phyloP scores from a whole-genome alignment of 2,329 filamentous ascomycete genomes.

The Phoma sp. region DNA sequence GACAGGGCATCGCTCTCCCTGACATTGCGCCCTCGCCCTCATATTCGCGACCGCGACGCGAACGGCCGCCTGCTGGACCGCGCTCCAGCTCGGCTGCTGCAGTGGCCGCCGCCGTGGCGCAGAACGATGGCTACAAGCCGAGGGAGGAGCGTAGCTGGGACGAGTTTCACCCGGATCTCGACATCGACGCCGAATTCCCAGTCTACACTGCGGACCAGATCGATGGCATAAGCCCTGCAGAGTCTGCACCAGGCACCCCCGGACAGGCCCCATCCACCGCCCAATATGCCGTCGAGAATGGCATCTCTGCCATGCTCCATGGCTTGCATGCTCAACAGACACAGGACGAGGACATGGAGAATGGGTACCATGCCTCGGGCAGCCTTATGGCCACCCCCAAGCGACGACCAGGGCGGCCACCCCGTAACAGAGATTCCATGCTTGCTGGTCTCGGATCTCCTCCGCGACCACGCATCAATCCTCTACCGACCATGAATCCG shows the following conservation, averaged over 20 bases:
- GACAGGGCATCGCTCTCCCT: conserved; percentile 48
- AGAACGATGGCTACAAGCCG: conserved; percentile 96
- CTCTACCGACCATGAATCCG: conserved; percentile 78
- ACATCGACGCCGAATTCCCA: conserved; percentile 81
- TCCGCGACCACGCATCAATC: conserved; percentile 69
- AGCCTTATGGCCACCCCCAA: conserved; percentile 49
- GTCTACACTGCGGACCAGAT: conserved; percentile 84
- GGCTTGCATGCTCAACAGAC: conserved; percentile 43
- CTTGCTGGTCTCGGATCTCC: conserved; percentile 65
- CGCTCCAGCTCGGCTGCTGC: conserved; percentile 87
- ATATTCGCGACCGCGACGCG: conserved; percentile 45
- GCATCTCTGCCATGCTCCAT: conserved; percentile 43
- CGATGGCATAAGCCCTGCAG: conserved; percentile 67
- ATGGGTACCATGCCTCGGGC: conserved; percentile 2
- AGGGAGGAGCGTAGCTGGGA: conserved; percentile 97
- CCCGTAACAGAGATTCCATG: conserved; percentile 67
- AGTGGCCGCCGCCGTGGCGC: conserved; percentile 83
- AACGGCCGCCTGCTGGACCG: conserved; percentile 59
- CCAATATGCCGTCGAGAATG: conserved; percentile 44
- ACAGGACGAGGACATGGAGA: conserved; percentile 30
- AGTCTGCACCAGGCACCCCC: conserved; percentile 56
- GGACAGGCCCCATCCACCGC: conserved; percentile 31
- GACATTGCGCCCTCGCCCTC: conserved; percentile 57
- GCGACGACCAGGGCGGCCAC: conserved; percentile 68
- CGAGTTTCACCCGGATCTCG: conserved; percentile 94